phyloP scores from a whole-genome alignment of 2,329 filamentous ascomycete genomes.

The Penicillium sp. region DNA sequence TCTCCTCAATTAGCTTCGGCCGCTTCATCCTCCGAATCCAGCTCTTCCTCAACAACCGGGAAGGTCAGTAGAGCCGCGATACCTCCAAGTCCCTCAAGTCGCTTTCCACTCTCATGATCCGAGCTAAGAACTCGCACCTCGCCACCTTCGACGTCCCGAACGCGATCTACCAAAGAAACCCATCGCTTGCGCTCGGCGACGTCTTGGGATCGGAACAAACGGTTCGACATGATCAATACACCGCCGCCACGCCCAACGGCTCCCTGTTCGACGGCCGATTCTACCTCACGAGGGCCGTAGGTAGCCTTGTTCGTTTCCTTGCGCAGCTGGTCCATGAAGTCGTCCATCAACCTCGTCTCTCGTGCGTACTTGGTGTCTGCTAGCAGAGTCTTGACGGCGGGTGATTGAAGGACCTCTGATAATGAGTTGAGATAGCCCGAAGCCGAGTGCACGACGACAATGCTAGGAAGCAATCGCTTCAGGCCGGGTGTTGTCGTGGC shows the following conservation, averaged over 20 bases:
- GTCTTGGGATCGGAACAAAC: constrained; percentile 81
- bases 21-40: constrained; percentile 59
- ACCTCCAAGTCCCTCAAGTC: constrained; percentile 79
- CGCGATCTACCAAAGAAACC: constrained; percentile 82
- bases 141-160: constrained; percentile 77
- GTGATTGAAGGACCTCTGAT: constrained; percentile 80
- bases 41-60: constrained; percentile 78
- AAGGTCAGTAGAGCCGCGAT: constrained; percentile 91
- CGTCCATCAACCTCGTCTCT: constrained; percentile 82
- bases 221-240: constrained; percentile 81
- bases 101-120: constrained; percentile 88
- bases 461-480: constrained; percentile 69
- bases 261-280: constrained; percentile 79
- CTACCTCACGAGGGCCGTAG: constrained; percentile 83
- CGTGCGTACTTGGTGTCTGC: constrained; percentile 85
- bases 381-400: constrained; percentile 74
- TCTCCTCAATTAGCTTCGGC: neutral
- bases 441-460: constrained; percentile 75
- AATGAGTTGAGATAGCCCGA: constrained; percentile 85
- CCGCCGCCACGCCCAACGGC: constrained; percentile 87
- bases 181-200: constrained; percentile 75
- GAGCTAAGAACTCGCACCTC: constrained; percentile 88
- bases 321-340: constrained; percentile 74
- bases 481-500: constrained; percentile 58
- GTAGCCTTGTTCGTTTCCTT: constrained; percentile 86